Conservation (phyloP, 2,329 filamentous ascomycete species). For the Phaeomoniella chlamydospora region DNA sequence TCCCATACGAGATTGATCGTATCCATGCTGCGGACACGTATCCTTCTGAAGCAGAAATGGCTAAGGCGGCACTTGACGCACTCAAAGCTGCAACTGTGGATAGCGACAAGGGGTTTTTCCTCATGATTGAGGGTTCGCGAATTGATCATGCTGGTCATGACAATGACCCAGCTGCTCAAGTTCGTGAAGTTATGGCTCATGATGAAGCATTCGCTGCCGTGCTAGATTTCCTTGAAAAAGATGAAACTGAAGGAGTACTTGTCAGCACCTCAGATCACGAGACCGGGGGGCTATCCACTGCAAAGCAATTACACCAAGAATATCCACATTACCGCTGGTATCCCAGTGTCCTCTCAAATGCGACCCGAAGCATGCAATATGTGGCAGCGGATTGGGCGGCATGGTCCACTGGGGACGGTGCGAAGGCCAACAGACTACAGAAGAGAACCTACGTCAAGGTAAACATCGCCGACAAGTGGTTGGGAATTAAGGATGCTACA, state of each 20-base stretch:
- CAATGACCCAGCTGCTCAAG: slow-evolving; percentile 72
- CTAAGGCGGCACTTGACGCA: slow-evolving; percentile 62
- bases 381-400: slow-evolving; percentile 47
- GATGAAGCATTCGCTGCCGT: slow-evolving; percentile 75
- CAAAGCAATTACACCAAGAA: slow-evolving; percentile 50
- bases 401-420: slow-evolving; percentile 34
- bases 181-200: slow-evolving; percentile 88
- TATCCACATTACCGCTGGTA: slow-evolving; percentile 69
- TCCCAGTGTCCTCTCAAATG: slow-evolving; percentile 66
- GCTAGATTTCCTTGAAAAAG: slow-evolving; percentile 67
- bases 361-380: slow-evolving; percentile 59
- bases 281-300: slow-evolving; percentile 75
- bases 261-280: slow-evolving; percentile 93
- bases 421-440: slow-evolving; percentile 29
- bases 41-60: slow-evolving; percentile 85
- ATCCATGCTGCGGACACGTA: slow-evolving; percentile 64
- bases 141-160: slow-evolving; percentile 90
- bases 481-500: slow-evolving; percentile 64
- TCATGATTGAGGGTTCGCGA: slow-evolving; percentile 94
- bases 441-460: slow-evolving; percentile 49
- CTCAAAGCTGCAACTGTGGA: slow-evolving; percentile 69
- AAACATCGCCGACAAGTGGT: slow-evolving; percentile 50
- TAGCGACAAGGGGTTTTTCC: slow-evolving; percentile 86
- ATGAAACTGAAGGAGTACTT: slow-evolving; percentile 60
- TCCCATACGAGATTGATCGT: slow-evolving; percentile 90